Percentiles rank a stretch among this genome's conserved stretches.
phyloP scores from a whole-genome alignment of 768 basidiomycete species.

The Mycena latifolia region DNA sequence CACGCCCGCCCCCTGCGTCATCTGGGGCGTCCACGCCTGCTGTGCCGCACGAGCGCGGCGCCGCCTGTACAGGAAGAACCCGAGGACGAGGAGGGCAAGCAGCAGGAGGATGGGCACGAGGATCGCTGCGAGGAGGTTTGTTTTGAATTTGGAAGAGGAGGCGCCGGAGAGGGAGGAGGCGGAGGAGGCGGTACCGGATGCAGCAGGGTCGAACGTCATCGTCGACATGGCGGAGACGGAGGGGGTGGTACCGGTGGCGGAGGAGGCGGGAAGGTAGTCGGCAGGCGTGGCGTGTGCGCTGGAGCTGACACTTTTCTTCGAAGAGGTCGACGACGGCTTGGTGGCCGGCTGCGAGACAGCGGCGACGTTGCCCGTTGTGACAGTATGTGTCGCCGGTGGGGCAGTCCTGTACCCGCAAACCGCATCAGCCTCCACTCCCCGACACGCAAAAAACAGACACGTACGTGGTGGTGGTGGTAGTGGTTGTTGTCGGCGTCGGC shows the following conservation, averaged over 20 bases:
- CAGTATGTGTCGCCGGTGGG: neutral
- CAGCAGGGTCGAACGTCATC: conserved; percentile 14
- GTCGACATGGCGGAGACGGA: neutral
- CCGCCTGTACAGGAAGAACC: neutral
- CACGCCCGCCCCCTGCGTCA: neutral
- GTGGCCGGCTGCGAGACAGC: neutral
- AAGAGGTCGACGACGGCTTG: neutral
- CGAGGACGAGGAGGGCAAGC: neutral
- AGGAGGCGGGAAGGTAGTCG: neutral
- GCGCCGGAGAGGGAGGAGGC: neutral
- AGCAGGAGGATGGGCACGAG: conserved; percentile 13
- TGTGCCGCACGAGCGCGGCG: neutral
- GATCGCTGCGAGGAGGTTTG: conserved; percentile 1
- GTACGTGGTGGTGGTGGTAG: neutral
- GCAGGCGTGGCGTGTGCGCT: neutral
- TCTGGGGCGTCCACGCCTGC: neutral
- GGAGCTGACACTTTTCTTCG: neutral
- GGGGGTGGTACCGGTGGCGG: too few relatives aligned
- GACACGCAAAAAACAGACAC: neutral
- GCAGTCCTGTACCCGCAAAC: neutral
- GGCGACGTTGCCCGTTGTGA: neutral
- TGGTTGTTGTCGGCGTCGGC: neutral
- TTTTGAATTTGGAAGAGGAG: neutral
- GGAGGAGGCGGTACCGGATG: neutral
- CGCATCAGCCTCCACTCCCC: neutral